Conservation (phyloP, 306 rosid species). For the Dryas alaskensis region DNA sequence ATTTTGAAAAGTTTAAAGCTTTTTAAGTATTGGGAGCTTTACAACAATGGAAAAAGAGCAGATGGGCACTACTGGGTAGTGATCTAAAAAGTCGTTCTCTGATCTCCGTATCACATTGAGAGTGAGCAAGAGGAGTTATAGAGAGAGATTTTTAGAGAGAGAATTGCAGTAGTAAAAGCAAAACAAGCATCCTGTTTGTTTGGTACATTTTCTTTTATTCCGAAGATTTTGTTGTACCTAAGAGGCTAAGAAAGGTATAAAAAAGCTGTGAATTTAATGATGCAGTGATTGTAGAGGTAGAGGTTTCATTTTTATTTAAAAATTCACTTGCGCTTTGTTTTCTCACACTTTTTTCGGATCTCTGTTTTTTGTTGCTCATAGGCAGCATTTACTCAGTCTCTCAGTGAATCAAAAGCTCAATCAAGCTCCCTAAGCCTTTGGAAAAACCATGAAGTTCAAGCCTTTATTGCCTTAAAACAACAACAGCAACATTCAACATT, state of each 20-base stretch:
- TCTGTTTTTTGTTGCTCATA: no score
- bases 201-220: not conserved
- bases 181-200: not conserved
- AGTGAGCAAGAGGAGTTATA: not conserved
- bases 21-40: not conserved
- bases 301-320: no score
- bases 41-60: not conserved
- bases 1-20: not conserved
- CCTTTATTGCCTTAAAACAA: constrained; percentile 5
- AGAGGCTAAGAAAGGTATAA: not conserved
- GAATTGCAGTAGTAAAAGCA: not conserved
- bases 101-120: not conserved
- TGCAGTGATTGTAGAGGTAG: not conserved
- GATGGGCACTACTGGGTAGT: not conserved
- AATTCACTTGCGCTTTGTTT: no score
- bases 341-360: no score
- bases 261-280: not conserved
- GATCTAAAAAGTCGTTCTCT: constrained; percentile 1
- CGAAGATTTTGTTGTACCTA: not conserved
- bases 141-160: not conserved
- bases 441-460: not conserved
- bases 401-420: not conserved
- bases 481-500: not conserved
- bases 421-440: no score
- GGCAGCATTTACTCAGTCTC: no score